These are phyloP conservation scores for Xylaria sp. DNA, from an alignment of 2,329 filamentous ascomycete genomes.

Conservation along the genomic window DNA sequence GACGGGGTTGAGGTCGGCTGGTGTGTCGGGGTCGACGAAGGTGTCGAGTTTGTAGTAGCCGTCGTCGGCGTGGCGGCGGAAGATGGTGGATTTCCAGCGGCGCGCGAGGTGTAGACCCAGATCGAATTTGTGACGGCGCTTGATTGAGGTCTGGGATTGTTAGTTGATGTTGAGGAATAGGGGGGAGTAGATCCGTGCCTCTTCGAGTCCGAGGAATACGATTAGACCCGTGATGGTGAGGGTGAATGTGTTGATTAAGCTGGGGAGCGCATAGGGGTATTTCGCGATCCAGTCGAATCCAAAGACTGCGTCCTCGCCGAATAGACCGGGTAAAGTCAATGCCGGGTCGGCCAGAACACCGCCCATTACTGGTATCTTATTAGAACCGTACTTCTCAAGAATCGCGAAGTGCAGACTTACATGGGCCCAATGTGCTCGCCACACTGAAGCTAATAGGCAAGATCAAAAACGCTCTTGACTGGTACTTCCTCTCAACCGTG, in stretches of 20 bases:
- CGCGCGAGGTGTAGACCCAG: slow-evolving; percentile 37
- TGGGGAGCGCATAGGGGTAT: slow-evolving; percentile 67
- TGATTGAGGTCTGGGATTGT: slow-evolving; percentile 39
- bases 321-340: slow-evolving; percentile 54
- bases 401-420: slow-evolving; percentile 28
- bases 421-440: slow-evolving; percentile 41
- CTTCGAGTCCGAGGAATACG: slow-evolving; percentile 61
- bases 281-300: slow-evolving; percentile 59
- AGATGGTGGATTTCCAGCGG: slow-evolving; percentile 31
- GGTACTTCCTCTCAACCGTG: slow-evolving; percentile 43
- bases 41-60: slow-evolving; percentile 32
- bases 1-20: neutral
- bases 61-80: slow-evolving; percentile 26
- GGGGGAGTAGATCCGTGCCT: slow-evolving; percentile 37
- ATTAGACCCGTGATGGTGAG: slow-evolving; percentile 49
- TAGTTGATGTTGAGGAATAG: slow-evolving; percentile 2
- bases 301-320: slow-evolving; percentile 54
- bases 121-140: slow-evolving; percentile 43
- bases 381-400: slow-evolving; percentile 3
- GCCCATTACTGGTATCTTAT: slow-evolving; percentile 45
- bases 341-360: slow-evolving; percentile 64
- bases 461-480: slow-evolving; percentile 44
- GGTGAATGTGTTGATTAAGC: slow-evolving; percentile 59
- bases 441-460: slow-evolving; percentile 46
- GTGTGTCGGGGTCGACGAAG: slow-evolving; percentile 13